Conservation (phyloP, 305 asterid species). For the Ilex paraguariensis region DNA sequence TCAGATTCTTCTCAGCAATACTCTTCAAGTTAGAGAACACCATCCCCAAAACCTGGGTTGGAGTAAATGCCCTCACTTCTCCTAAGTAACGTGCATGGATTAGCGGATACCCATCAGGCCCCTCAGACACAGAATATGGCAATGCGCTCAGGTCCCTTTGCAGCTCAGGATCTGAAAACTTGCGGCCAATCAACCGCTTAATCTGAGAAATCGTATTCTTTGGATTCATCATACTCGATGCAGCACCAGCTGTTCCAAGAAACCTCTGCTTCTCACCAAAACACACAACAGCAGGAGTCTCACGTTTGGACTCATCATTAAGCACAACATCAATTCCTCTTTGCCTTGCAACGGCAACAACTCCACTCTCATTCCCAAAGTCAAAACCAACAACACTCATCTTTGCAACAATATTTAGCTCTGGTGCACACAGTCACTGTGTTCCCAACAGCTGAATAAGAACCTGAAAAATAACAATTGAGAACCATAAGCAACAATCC, state of each 20-base stretch:
- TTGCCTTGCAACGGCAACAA: conserved; percentile 92
- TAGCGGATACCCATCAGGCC: conserved; percentile 85
- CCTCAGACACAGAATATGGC: conserved; percentile 72
- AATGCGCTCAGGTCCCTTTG: conserved; percentile 68
- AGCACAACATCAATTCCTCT: conserved; percentile 94
- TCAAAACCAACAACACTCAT: conserved; percentile 99
- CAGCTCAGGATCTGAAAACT: conserved; percentile 81
- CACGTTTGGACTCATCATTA: conserved; percentile 91
- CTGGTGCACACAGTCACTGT: conserved; percentile 4
- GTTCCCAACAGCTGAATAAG: background rate
- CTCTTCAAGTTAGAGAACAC: conserved; percentile 73
- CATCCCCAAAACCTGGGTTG: conserved; percentile 89
- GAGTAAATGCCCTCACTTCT: conserved; percentile 69
- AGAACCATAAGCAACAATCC: too few relatives aligned
- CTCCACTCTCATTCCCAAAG: conserved; percentile 85
- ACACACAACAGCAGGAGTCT: conserved; percentile 86
- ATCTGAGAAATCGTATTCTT: conserved; percentile 87
- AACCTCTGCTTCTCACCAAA: conserved; percentile 96
- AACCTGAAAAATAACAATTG: conserved; percentile 24
- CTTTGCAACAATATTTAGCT: conserved; percentile 19
- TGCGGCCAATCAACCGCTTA: conserved; percentile 72
- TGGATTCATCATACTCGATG: conserved; percentile 93
- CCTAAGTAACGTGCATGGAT: conserved; percentile 79
- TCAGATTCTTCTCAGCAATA: conserved; percentile 80
- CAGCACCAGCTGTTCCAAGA: conserved; percentile 98